phyloP scores from a whole-genome alignment of 257 asterid genomes.

The Marsdenia floribunda region DNA sequence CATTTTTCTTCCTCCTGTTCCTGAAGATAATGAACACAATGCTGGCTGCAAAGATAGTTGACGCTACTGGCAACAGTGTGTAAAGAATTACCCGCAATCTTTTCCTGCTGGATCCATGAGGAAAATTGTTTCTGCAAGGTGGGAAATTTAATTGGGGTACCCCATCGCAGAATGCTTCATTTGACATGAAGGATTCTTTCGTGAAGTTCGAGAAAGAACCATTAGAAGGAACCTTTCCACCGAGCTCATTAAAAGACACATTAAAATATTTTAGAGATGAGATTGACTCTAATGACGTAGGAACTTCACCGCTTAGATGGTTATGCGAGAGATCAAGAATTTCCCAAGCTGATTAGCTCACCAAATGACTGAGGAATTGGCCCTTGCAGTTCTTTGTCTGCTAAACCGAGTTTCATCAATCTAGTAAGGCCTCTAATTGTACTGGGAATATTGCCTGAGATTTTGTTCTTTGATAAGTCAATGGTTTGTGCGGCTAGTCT shows the following conservation, averaged over 20 bases:
- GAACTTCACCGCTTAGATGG: not conserved
- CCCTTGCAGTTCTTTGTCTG: slow-evolving; percentile 2
- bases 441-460: not conserved
- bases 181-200: not conserved
- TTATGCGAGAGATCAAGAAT: not conserved
- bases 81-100: not conserved
- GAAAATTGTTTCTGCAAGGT: not conserved
- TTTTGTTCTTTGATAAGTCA: not conserved
- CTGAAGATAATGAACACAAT: not conserved
- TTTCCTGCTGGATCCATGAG: not conserved
- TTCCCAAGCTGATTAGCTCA: not conserved
- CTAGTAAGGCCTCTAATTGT: not conserved
- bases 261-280: not conserved
- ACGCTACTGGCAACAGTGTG: not conserved
- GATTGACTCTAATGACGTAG: no score
- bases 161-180: slow-evolving; percentile 10
- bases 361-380: slow-evolving; percentile 9
- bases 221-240: not conserved
- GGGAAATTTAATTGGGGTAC: not conserved
- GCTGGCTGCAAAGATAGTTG: not conserved
- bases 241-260: slow-evolving; percentile 7
- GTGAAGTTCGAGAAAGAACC: slow-evolving; percentile 7
- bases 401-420: not conserved
- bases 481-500: not conserved
- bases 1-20: not conserved